Evolutionary conservation across 176 grass and related monocot species (phyloP).

Genomic region (Cocos nucifera): DNA sequence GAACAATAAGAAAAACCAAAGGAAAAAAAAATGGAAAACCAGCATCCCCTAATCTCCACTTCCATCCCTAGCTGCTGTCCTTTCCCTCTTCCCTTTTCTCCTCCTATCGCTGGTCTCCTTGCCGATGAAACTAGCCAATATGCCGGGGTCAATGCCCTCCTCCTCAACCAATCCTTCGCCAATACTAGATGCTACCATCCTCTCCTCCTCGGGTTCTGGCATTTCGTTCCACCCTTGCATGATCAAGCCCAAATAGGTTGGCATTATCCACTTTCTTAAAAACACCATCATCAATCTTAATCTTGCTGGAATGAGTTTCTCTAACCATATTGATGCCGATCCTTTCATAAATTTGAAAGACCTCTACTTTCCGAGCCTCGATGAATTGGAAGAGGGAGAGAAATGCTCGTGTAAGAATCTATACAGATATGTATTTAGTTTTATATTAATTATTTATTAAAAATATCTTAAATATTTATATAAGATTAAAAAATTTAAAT

Average conservation of each 20-base stretch:
- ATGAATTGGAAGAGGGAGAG: not conserved
- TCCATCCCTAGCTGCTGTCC: constrained; percentile 21
- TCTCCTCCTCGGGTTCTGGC: constrained; percentile 39
- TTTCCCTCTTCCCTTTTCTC: not conserved
- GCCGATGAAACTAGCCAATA: not conserved
- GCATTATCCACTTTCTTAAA: constrained; percentile 39
- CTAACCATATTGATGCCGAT: constrained; percentile 40
- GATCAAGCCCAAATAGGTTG: constrained; percentile 33
- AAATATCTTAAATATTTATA: too few species aligned
- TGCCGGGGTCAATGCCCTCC: constrained; percentile 33
- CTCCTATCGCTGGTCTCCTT: not conserved
- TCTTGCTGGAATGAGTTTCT: constrained; percentile 35
- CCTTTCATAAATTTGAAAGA: constrained; percentile 35
- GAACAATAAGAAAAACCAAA: constrained; percentile 17
- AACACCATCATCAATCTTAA: constrained; percentile 42
- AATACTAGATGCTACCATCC: constrained; percentile 27
- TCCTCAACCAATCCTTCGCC: constrained; percentile 52
- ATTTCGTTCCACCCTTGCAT: constrained; percentile 23
- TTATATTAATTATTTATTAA: too few species aligned
- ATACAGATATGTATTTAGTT: too few species aligned
- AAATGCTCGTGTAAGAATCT: too few species aligned
- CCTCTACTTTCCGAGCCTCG: constrained; percentile 30
- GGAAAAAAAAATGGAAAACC: constrained; percentile 15
- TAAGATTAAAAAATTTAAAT: too few species aligned
- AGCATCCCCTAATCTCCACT: constrained; percentile 23